Conservation (phyloP, 2,329 filamentous ascomycete species). For the Colletotrichum tropicale region DNA sequence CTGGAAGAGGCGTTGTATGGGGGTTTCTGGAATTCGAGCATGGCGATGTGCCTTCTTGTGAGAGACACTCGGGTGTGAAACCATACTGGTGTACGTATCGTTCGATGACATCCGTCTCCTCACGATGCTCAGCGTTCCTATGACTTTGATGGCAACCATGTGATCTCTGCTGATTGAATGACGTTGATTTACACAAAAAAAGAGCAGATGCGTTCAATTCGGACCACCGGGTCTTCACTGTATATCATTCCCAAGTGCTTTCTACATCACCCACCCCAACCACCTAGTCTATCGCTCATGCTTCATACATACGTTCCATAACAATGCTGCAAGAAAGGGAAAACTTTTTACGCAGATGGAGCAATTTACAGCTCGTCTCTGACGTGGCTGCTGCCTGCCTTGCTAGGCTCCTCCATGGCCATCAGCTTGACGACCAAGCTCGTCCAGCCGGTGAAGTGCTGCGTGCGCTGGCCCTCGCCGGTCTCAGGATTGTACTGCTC, state of each 20-base stretch:
- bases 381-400: conserved; percentile 28
- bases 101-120: neutral
- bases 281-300: neutral
- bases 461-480: conserved; percentile 89
- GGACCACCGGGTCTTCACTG: neutral
- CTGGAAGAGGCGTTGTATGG: neutral
- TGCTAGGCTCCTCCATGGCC: conserved; percentile 78
- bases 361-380: conserved; percentile 52
- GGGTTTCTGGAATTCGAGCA: neutral
- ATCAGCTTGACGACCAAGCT: conserved; percentile 97
- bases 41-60: neutral
- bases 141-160: neutral
- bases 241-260: neutral
- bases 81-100: neutral
- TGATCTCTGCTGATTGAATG: neutral
- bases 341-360: neutral
- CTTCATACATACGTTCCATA: neutral
- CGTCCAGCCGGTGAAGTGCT: conserved; percentile 99
- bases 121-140: neutral
- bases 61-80: neutral
- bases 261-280: neutral
- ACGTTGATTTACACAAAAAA: neutral
- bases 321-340: neutral
- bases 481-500: conserved; percentile 97
- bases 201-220: neutral